Conservation (phyloP, 2,329 filamentous ascomycete species). For the Stemphylium vesicarium region DNA sequence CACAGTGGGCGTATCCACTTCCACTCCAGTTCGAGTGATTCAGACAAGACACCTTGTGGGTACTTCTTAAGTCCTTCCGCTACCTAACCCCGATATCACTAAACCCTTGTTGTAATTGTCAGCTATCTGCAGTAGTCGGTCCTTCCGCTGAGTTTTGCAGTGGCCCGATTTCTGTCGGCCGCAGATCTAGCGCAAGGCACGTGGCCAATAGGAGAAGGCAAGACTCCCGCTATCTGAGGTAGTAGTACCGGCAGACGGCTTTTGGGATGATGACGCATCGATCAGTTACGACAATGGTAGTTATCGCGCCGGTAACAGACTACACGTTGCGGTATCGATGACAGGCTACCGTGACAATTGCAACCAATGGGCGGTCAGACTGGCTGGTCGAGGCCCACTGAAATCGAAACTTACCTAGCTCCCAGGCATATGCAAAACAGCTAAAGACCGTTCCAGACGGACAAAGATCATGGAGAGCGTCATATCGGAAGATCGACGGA, state of each 20-base stretch:
- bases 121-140: background rate
- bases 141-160: background rate
- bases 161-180: constrained; percentile 6
- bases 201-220: constrained; percentile 10
- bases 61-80: background rate
- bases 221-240: constrained; percentile 1
- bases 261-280: constrained; percentile 12
- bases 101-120: background rate
- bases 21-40: background rate
- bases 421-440: background rate
- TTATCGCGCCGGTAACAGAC: background rate
- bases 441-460: constrained; percentile 1
- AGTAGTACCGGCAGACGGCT: background rate
- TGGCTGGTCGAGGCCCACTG: background rate
- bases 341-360: background rate
- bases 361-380: constrained; percentile 1
- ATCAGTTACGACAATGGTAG: background rate
- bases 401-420: background rate
- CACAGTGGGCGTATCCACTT: background rate
- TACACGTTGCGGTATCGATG: constrained; percentile 1
- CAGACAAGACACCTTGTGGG: background rate
- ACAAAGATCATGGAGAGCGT: constrained; percentile 5
- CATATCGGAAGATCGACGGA: constrained; percentile 7
- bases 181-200: constrained; percentile 2
- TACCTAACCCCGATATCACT: constrained; percentile 4